A percentile compares a stretch with the other conserved stretches of the same genome.
Evolutionary conservation across 2,329 filamentous ascomycete species (phyloP).

Genomic region (Aspergillus jensenii): DNA sequence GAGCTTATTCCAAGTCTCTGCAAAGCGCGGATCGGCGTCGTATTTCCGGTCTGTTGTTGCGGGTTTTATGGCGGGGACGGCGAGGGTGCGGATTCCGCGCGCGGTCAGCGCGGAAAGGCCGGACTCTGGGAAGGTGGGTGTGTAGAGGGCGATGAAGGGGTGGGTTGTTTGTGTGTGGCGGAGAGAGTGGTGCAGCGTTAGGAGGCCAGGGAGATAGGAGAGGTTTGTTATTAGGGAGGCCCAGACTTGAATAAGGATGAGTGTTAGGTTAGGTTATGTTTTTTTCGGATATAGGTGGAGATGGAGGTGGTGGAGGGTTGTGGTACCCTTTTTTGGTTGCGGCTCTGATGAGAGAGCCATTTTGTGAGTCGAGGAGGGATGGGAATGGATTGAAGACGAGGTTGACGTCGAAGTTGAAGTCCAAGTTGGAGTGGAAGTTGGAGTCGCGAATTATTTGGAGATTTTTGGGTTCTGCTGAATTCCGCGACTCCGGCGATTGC

Average conservation of each 20-base stretch:
- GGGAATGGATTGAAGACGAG: not conserved
- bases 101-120: conserved; percentile 68
- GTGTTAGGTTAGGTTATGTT: conserved; percentile 60
- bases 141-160: conserved; percentile 80
- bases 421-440: not conserved
- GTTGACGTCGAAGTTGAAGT: not conserved
- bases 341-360: not conserved
- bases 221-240: conserved; percentile 84
- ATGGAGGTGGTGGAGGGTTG: conserved; percentile 38
- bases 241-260: conserved; percentile 74
- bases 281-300: conserved; percentile 65
- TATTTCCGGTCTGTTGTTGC: conserved; percentile 67
- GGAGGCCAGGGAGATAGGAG: conserved; percentile 75
- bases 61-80: conserved; percentile 69
- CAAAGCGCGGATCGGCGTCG: conserved; percentile 76
- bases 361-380: not conserved
- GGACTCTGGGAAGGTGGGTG: conserved; percentile 68
- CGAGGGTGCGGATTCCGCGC: conserved; percentile 68
- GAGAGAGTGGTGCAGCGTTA: conserved; percentile 78
- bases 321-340: conserved; percentile 4
- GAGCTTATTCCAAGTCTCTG: conserved; percentile 88
- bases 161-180: conserved; percentile 65
- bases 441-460: not conserved
- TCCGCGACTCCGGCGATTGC: not conserved
- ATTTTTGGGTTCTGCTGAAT: not conserved